Evolutionary conservation across 2,329 filamentous ascomycete genomes (phyloP).

Genomic region (Lecanoromycetidae sp.): DNA sequence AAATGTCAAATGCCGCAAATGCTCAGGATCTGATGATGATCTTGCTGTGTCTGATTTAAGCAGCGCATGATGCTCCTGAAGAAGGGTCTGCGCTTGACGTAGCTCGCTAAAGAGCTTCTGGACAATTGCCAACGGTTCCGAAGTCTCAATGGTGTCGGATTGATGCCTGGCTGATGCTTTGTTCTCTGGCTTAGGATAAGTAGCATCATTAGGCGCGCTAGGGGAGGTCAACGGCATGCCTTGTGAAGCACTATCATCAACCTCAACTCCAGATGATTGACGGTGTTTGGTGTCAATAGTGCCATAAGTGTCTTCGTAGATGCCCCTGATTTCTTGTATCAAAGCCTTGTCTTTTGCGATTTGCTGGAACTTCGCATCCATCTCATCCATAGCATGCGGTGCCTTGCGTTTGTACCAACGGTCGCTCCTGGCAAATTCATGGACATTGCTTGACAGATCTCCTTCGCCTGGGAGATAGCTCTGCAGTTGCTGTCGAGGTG

Average conservation of each 20-base stretch:
- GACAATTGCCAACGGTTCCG: neutral
- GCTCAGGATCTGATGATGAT: neutral
- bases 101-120: constrained; percentile 9
- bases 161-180: neutral
- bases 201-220: neutral
- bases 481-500: neutral
- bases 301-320: constrained; percentile 34
- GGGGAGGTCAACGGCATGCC: too few relatives aligned
- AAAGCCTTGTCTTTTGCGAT: constrained; percentile 24
- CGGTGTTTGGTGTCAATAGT: constrained; percentile 26
- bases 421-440: constrained; percentile 24
- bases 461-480: constrained; percentile 24
- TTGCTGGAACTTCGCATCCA: constrained; percentile 19
- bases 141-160: neutral
- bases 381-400: constrained; percentile 15
- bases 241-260: too few relatives aligned
- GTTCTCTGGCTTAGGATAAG: neutral
- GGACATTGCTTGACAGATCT: constrained; percentile 27
- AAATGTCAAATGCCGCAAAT: neutral
- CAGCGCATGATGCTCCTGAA: neutral
- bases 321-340: constrained; percentile 28
- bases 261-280: constrained; percentile 14
- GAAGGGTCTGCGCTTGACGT: constrained; percentile 2
- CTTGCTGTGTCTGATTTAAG: neutral
- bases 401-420: constrained; percentile 29